Conservation (phyloP, 2,329 filamentous ascomycete genomes). For the Ampelomyces quisqualis region DNA sequence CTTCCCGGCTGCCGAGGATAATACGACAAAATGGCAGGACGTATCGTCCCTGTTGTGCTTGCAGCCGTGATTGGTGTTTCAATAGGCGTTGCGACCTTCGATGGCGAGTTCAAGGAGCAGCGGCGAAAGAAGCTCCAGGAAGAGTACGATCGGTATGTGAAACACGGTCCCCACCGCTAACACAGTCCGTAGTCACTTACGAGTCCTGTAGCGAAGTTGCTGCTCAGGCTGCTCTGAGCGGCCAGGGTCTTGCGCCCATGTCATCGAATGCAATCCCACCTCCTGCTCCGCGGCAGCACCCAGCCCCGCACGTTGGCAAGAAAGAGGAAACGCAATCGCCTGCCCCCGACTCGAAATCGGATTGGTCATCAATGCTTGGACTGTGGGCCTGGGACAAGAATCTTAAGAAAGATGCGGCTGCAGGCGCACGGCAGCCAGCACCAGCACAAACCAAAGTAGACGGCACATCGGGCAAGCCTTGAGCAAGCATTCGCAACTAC, state of each 20-base stretch:
- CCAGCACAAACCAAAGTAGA: conserved; percentile 61
- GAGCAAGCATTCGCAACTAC: conserved; percentile 44
- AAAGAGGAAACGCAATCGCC: conserved; percentile 9
- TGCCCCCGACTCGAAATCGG: conserved; percentile 8
- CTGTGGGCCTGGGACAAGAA: conserved; percentile 39
- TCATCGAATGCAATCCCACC: conserved; percentile 13
- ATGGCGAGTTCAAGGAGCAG: conserved; percentile 39
- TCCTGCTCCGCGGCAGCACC: conserved; percentile 11
- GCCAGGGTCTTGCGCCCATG: conserved; percentile 15
- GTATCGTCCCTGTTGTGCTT: conserved; percentile 36
- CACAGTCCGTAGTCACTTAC: too few relatives aligned
- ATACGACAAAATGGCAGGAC: conserved; percentile 30
- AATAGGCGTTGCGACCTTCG: conserved; percentile 39
- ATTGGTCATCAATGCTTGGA: conserved; percentile 33
- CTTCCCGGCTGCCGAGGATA: neutral
- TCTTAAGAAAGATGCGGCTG: conserved; percentile 49
- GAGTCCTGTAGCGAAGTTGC: conserved; percentile 23
- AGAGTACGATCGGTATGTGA: conserved; percentile 36
- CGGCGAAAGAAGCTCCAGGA: conserved; percentile 34
- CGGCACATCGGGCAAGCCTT: conserved; percentile 54
- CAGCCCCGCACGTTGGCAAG: conserved; percentile 7
- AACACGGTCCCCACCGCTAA: too few relatives aligned
- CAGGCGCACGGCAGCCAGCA: conserved; percentile 63
- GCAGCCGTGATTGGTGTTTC: conserved; percentile 35
- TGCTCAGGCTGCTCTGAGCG: conserved; percentile 21